Conservation (phyloP, 164 flowering plant species). For the Vitis riparia region DNA sequence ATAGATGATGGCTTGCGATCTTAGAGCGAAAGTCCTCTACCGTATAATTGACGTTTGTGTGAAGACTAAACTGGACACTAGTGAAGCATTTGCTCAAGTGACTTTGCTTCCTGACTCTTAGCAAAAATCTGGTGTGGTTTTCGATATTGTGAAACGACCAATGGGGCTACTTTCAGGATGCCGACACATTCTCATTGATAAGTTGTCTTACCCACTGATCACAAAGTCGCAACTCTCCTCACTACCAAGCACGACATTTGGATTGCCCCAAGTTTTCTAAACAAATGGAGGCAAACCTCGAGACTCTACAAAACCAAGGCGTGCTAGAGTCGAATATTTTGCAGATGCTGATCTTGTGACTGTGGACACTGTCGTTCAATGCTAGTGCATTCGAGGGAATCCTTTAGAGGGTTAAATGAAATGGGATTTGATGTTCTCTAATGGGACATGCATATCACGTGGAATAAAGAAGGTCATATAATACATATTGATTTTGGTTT, state of each 20-base stretch:
- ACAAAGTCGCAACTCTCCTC: not conserved
- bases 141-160: too few species aligned
- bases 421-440: constrained; percentile 2
- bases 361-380: not conserved
- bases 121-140: too few species aligned
- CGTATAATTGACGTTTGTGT: not conserved
- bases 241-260: constrained; percentile 2
- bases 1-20: constrained; percentile 5
- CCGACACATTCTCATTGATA: too few species aligned
- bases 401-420: not conserved
- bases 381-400: not conserved
- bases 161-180: too few species aligned
- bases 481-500: too few species aligned
- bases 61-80: constrained; percentile 77
- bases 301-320: not conserved
- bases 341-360: not conserved
- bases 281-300: not conserved
- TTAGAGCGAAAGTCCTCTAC: constrained; percentile 5
- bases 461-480: not conserved
- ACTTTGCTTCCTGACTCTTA: constrained; percentile 56
- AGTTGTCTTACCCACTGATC: not conserved
- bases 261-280: not conserved
- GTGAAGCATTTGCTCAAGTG: constrained; percentile 85
- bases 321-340: not conserved
- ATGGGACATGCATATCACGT: not conserved